Conservation (phyloP, 495 filamentous ascomycete species). For the Penicillium coprophilum region DNA sequence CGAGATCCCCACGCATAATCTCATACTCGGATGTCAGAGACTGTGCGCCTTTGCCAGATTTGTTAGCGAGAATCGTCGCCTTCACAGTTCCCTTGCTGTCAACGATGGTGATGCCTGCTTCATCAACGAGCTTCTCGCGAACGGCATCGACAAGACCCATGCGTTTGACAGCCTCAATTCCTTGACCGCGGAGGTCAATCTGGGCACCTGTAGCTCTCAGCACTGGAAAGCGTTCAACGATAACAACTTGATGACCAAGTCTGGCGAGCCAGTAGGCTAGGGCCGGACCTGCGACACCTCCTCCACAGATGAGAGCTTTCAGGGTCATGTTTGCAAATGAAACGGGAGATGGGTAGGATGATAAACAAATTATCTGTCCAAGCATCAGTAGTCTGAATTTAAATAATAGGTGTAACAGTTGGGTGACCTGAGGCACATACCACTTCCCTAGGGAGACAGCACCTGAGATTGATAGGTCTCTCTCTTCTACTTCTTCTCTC, state of each 20-base stretch:
- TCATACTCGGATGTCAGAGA: constrained; percentile 45
- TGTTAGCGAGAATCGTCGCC: constrained; percentile 33
- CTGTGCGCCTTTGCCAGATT: constrained; percentile 33
- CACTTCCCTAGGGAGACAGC: no score
- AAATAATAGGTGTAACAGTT: neutral
- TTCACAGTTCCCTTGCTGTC: constrained; percentile 27
- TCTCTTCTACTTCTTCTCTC: no score
- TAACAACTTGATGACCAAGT: constrained; percentile 32
- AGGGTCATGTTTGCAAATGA: constrained; percentile 13
- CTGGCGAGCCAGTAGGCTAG: constrained; percentile 41
- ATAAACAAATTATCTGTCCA: neutral
- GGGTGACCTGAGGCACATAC: no score
- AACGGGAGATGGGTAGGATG: neutral
- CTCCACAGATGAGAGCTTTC: constrained; percentile 48
- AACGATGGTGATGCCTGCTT: constrained; percentile 37
- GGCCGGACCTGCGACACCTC: constrained; percentile 32
- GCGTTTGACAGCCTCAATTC: constrained; percentile 34
- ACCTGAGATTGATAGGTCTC: no score
- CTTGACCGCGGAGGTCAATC: constrained; percentile 43
- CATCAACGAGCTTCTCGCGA: constrained; percentile 29
- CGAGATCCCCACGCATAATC: constrained; percentile 48
- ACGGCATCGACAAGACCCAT: constrained; percentile 44
- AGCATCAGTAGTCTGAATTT: neutral
- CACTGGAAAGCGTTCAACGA: constrained; percentile 43
- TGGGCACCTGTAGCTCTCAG: constrained; percentile 38